Evolutionary conservation across 2,329 filamentous ascomycete species (phyloP).

Genomic region (Aspergillus clavatus): DNA sequence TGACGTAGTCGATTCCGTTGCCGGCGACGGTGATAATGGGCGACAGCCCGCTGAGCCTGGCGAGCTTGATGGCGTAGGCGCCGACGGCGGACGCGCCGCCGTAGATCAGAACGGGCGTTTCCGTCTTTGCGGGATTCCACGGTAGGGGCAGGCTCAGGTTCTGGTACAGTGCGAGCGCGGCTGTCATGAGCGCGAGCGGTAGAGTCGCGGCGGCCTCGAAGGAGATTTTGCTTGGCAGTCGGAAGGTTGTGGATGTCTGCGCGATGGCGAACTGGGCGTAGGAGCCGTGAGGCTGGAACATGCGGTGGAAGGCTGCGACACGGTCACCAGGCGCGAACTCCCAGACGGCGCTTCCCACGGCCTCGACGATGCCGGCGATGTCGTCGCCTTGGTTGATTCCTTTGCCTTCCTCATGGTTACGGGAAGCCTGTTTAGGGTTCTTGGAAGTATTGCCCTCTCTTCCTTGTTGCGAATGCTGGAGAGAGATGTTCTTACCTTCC

Average conservation of each 20-base stretch:
- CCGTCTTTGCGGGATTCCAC: constrained; percentile 38
- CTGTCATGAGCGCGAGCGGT: constrained; percentile 53
- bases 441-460: too few species aligned
- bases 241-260: constrained; percentile 51
- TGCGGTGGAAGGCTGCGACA: constrained; percentile 48
- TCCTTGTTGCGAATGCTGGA: too few species aligned
- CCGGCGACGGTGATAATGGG: constrained; percentile 60
- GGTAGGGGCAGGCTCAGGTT: constrained; percentile 47
- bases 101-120: constrained; percentile 45
- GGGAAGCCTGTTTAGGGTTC: too few species aligned
- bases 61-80: constrained; percentile 55
- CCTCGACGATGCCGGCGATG: constrained; percentile 48
- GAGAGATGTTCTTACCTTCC: too few species aligned
- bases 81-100: constrained; percentile 53
- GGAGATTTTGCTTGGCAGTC: constrained; percentile 45
- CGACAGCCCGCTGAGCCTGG: constrained; percentile 52
- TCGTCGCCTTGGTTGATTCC: constrained; percentile 52
- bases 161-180: constrained; percentile 49
- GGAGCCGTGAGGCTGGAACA: constrained; percentile 46
- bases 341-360: constrained; percentile 48
- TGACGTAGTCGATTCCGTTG: constrained; percentile 47
- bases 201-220: constrained; percentile 57
- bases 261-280: constrained; percentile 56
- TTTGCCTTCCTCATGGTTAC: too few species aligned
- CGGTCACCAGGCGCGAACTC: constrained; percentile 54